Base-by-base conservation (phyloP, 345 rosid species). In the Erucastrum elatum region DNA sequence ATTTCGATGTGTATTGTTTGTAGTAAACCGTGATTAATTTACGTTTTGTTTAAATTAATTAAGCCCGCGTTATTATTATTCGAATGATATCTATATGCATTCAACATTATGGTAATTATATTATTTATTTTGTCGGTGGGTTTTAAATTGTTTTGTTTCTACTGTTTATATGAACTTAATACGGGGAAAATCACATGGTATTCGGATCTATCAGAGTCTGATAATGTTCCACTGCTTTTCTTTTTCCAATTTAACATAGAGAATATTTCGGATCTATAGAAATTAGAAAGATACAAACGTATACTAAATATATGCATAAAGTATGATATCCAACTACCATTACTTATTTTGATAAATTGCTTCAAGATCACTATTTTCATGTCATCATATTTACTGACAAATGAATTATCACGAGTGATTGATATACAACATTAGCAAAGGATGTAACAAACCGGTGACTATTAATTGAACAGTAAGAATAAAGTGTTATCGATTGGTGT, bases 151-250 rank as follows among this genome's bases (percentile, higher is more conserved):
- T 56, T 64, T 39, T 4, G 55, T 46, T 46, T 53, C 13, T 64
- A 59, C 60, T n/a, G 35, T 7, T 63, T 1, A 13, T 1, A 13
- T 49, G 65, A 5, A 1, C 6, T 70, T 55, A 34, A 64, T 41
- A 65, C 56, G 76, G 58, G 25, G 71, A 55, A 21, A 21, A 9
- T 65, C 77, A 78, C 81, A 64, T 78, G 81, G 81, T 78, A 4
- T 4, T 71, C 71, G 77, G 72, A 78, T 9, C 44, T 39, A 56
- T 59, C 3, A 21, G 66, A 64, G 33, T 63, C 16, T 26, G 12
- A 17, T 41, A 10, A 29, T 71, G 37, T 29, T 53, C 59, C 49
- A 25, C 4, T 16, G 11, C 51, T 4, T 44, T 4, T 60, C 5
- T 34, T 4, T 44, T 4, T 60, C 5, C 64, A 30, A 61, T 11